Evolutionary conservation across 805 yeast genomes (phyloP).

Genomic region (Scheffersomyces coipomensis): DNA sequence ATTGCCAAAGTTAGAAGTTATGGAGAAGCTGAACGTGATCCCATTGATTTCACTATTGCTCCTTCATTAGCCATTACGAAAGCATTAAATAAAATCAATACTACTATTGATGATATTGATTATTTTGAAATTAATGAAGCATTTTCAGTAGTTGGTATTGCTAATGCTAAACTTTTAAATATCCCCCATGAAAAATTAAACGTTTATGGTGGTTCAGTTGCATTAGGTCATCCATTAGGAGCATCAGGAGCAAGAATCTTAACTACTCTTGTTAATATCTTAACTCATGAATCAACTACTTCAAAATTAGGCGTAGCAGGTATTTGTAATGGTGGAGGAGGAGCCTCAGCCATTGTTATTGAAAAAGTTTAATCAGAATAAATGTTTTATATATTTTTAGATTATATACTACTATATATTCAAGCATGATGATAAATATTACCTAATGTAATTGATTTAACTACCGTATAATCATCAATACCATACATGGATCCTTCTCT

Average conservation of each 20-base stretch:
- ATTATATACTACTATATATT: neutral
- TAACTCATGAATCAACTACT: conserved; percentile 67
- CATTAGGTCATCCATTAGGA: conserved; percentile 85
- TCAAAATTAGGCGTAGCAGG: conserved; percentile 84
- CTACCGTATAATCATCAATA: conserved; percentile 64
- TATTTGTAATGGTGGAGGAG: conserved; percentile 99
- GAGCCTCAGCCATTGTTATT: conserved; percentile 88
- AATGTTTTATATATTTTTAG: neutral
- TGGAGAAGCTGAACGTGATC: conserved; percentile 53
- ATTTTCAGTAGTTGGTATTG: conserved; percentile 91
- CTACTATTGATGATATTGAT: conserved; percentile 63
- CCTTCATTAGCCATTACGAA: conserved; percentile 95
- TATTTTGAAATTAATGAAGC: conserved; percentile 94
- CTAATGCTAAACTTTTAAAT: conserved; percentile 61
- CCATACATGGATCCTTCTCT: conserved; percentile 80
- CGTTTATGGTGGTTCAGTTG: conserved; percentile 96
- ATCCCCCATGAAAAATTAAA: conserved; percentile 65
- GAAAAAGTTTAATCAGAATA: conserved; percentile 46
- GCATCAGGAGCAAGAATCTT: conserved; percentile 78
- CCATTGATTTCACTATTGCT: conserved; percentile 49
- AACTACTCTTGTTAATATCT: conserved; percentile 76
- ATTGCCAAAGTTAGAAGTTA: conserved; percentile 87
- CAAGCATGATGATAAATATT: conserved; percentile 24
- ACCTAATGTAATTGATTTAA: conserved; percentile 55
- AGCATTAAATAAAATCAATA: conserved; percentile 59